Base-by-base conservation (phyloP, 306 rosid species). In the Prunus mume region DNA sequence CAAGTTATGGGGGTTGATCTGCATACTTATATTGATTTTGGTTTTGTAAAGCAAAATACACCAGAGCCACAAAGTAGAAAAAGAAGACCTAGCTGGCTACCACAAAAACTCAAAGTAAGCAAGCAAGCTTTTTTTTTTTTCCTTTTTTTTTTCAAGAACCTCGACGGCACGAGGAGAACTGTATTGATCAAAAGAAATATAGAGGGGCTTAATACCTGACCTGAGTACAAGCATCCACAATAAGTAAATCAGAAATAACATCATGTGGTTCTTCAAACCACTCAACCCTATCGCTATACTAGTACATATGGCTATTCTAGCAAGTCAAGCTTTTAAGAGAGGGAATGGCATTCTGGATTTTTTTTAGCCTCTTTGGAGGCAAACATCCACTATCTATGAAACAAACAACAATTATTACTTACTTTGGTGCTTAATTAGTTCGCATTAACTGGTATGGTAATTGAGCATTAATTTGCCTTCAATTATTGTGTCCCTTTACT, bases 401-500 rank as follows among this genome's bases (percentile, higher is more conserved):
- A n/a, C 24, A 54, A 54, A 49, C 17, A 49, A 49, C 24, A 54
- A 54, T 19, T 54, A 54, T 54, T 54, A 54, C 22, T 17, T 52
- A 47, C 13, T 49, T 49, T 52, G 19, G 20, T 51, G 57, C 20
- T 6, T 52, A 4, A 3, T 15, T 49, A 11, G n/a, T 52, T 52
- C 3, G 20, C 57, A 52, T 15, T 52, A 18, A 52, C 20, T 9
- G 20, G 34, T 12, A 19, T 60, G 15, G 22, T 32, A 12, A 13
- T 12, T 43, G 19, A 38, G 25, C 12, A 72, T 72, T 38, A 38
- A 38, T 38, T 38, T 43, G 19, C 43, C 3, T 72, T 41, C 41
- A 71, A 57, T 58, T 3, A 57, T 72, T 72, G 41, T 41, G 24
- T 14, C 65, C 57, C 67, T 57, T 17, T n/a, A 72, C 32, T 56